phyloP scores from a whole-genome alignment of 2,329 filamentous ascomycete species.

The Hypoxylon sp. region DNA sequence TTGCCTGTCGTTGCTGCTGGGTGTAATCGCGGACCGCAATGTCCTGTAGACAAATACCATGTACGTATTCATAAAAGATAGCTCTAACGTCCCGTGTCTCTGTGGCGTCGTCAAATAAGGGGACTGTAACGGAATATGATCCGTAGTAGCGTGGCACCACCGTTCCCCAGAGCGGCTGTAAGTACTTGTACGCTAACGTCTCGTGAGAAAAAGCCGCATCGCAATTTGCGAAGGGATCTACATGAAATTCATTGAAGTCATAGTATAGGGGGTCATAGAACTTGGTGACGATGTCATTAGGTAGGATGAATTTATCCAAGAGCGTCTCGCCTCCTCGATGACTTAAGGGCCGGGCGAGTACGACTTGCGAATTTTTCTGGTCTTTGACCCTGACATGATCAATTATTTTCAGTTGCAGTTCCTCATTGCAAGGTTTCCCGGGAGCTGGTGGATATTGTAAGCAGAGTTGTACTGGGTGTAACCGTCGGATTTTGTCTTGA shows the following conservation, averaged over 20 bases:
- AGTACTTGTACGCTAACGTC: no score
- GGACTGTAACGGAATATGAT: not conserved
- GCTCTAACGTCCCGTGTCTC: not conserved
- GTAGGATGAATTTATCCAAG: not conserved
- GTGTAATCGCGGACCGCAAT: constrained; percentile 1
- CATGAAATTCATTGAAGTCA: not conserved
- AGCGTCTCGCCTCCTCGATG: not conserved
- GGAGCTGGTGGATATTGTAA: not conserved
- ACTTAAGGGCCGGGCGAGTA: not conserved
- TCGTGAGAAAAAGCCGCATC: no score
- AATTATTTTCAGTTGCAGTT: not conserved
- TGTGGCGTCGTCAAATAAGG: not conserved
- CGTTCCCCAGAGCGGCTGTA: not conserved
- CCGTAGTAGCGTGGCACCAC: not conserved
- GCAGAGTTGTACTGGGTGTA: not conserved
- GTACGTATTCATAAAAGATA: not conserved
- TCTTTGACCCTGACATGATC: not conserved
- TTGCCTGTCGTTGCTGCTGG: no score
- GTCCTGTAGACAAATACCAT: not conserved
- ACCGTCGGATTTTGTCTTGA: not conserved
- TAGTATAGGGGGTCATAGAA: not conserved
- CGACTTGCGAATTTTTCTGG: not conserved
- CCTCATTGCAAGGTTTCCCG: not conserved
- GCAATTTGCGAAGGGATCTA: not conserved
- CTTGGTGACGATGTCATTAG: not conserved